Evolutionary conservation across 441 rosid species (phyloP), one percentile per base, ranked within the genome.

Genomic region (Macaranga tanarius): DNA sequence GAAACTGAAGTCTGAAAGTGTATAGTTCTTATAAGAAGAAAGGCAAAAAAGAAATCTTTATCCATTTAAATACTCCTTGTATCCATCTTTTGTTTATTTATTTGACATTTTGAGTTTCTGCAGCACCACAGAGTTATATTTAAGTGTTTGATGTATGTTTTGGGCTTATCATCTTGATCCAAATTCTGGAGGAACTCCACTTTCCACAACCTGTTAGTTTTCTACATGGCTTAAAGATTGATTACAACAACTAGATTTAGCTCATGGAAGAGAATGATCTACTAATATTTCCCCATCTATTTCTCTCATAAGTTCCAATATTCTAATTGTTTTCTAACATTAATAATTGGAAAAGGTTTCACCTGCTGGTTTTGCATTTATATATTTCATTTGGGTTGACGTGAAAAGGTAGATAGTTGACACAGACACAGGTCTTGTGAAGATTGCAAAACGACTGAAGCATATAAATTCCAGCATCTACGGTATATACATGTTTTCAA

Each of bases 1-100:
- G 80, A 83, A 82, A 81, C 80, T 88, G 87, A 52, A 52, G 56
- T n/a, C 22, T 52, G 56, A 87, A 80, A 72, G 79, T 84, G 84
- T 80, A 88, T 75, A 90, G 81, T 65, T 71, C 56, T 62, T 65
- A 11, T 17, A 50, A 67, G 38, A 45, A 13, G 3, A 25, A 23
- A 13, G 1, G 10, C 51, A 31, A 64, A 47, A 31, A 52, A 19
- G 0, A 15, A 48, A 45, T 71, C 28, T 78, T 60, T 60, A 25
- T 62, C 20, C 74, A 64, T 56, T 59, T 67, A 62, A 64, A 64
- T 50, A 47, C 62, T 51, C 31, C 2, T 60, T 60, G 51, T 67
- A 67, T 1, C 61, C 52, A 58, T 34, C 60, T 58, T 34, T 22
- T 57, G 22, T 48, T 66, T 40, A n/a, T 74, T 55, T 26, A 55